Evolutionary conservation across 23 red algal genomes (phyloP).

Genomic region (Gracilaria gracilis): DNA sequence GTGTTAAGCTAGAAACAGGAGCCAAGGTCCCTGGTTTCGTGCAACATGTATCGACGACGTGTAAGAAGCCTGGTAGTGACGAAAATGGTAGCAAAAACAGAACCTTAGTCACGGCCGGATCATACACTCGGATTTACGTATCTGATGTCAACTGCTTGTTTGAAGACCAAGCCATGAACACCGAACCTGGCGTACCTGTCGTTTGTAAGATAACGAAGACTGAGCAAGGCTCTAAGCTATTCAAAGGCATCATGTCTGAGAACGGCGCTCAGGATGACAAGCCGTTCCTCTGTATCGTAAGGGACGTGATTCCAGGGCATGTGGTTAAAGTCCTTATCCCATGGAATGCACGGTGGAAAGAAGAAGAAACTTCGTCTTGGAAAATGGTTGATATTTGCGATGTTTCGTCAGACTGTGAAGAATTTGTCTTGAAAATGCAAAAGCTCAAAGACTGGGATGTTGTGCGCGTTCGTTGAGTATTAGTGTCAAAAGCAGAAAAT

Average conservation of each 20-base stretch:
- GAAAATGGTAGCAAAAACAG: neutral
- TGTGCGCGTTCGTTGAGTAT: slow-evolving; percentile 33
- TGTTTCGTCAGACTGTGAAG: slow-evolving; percentile 57
- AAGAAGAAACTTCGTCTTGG: slow-evolving; percentile 44
- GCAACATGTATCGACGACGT: slow-evolving; percentile 19
- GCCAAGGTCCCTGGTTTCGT: slow-evolving; percentile 51
- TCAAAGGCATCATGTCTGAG: slow-evolving; percentile 44
- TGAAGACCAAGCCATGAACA: neutral
- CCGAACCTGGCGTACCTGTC: slow-evolving; percentile 34
- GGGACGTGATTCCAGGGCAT: slow-evolving; percentile 29
- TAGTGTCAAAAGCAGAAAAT: neutral
- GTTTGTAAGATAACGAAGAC: slow-evolving; percentile 28
- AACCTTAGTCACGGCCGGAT: slow-evolving; percentile 14
- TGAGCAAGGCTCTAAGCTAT: slow-evolving; percentile 7
- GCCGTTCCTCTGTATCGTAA: slow-evolving; percentile 32
- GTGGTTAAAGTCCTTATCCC: slow-evolving; percentile 64
- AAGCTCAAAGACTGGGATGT: slow-evolving; percentile 39
- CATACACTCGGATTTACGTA: slow-evolving; percentile 15
- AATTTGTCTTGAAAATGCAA: slow-evolving; percentile 14
- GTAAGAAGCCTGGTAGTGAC: neutral
- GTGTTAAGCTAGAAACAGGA: neutral
- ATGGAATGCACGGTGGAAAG: slow-evolving; percentile 27
- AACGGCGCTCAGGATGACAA: slow-evolving; percentile 20
- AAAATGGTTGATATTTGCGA: slow-evolving; percentile 64
- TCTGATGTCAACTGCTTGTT: slow-evolving; percentile 44